Base-by-base conservation (phyloP, 176 grass and related monocot genomes). In the Alloteropsis semialata region DNA sequence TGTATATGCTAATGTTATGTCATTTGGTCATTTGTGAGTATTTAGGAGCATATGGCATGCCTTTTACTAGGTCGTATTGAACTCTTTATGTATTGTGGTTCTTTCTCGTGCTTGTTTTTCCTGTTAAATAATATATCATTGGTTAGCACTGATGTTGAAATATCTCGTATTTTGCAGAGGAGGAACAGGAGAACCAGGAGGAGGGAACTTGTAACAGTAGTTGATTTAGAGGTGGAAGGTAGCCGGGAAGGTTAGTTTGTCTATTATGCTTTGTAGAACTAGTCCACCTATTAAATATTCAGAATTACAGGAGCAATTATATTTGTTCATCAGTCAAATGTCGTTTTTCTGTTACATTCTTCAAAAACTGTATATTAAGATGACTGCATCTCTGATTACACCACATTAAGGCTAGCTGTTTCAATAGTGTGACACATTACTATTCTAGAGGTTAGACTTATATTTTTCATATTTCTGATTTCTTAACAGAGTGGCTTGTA, bases 131-230 rank as follows among this genome's bases (percentile, higher is more conserved):
- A 57, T 81, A 24, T 22, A 32, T 36, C 78, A 53, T 69, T 69
- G 36, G 25, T 41, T 75, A 43, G 46, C 75, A 75, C 73, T 63
- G 41, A 41, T 51, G 54, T 53, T 29, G 16, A 43, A 34, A 2
- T 24, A 65, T 66, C 69, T 69, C 51, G 72, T 55, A 81, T 65
- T 76, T 15, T 85, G 41, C 86, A 91, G 90, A 91, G 85, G 65
- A 84, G 81, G 72, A 88, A 81, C 66, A 41, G 15, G 39, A 88
- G 77, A 78, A 33, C 58, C 30, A 72, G 72, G 56, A 73, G 72
- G 56, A 73, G 48, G 58, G 56, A 53, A 43, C 78, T 57, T 73
- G 58, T 67, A 68, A 27, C 56, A 30, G 58, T 88, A 55, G 66
- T 91, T 60, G 86, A 91, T 56, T 45, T 85, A 28, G 90, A 91